A percentile compares a stretch with the other conserved stretches of the same genome.
phyloP scores from a whole-genome alignment of 306 rosid species.

The Prunus persica region Prunus_persica_NCBIv2 NC_034011.1:6968001-6968500 shows the following conservation, averaged over 20 bases:
- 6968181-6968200: neutral
- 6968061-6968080: neutral
- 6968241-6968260: neutral
- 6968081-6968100: neutral
- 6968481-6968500: constrained; percentile 11
- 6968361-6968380: neutral
- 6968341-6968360: neutral
- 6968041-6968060: constrained; percentile 32
- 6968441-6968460: neutral
- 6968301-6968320: neutral
- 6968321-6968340: neutral
- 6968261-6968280: neutral
- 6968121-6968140: neutral
- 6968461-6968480: neutral
- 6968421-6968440: constrained; percentile 1
- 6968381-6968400: neutral
- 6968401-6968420: neutral
- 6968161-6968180: neutral
- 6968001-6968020: constrained; percentile 95
- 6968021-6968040: constrained; percentile 99
- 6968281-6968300: neutral
- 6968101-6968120: neutral
- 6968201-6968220: constrained; percentile 8
- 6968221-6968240: neutral
- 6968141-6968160: neutral